A percentile compares a stretch with the other conserved stretches of the same genome.
Evolutionary conservation across 2,329 filamentous ascomycete genomes (phyloP).

Genomic region (Neophaeococcomyces mojaviensis): DNA sequence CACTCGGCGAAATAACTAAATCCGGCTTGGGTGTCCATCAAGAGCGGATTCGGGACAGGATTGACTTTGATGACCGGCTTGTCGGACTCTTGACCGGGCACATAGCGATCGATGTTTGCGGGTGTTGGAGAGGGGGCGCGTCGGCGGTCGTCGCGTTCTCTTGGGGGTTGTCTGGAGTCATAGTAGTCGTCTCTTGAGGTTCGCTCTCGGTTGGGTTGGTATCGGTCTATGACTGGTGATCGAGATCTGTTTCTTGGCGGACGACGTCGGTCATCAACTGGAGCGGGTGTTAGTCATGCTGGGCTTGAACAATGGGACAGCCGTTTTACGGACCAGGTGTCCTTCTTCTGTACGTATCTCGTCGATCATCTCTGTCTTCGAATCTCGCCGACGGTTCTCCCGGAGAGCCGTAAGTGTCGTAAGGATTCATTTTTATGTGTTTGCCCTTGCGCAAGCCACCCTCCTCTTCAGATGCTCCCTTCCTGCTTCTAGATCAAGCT

Average conservation of each 20-base stretch:
- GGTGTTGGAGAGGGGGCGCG: slow-evolving; percentile 51
- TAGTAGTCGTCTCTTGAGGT: slow-evolving; percentile 53
- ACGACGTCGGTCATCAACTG: slow-evolving; percentile 35
- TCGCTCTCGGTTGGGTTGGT: slow-evolving; percentile 10
- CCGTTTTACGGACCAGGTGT: slow-evolving; percentile 36
- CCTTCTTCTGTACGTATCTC: slow-evolving; percentile 39
- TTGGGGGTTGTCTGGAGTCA: slow-evolving; percentile 33
- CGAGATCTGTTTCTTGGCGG: slow-evolving; percentile 35
- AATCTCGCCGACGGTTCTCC: slow-evolving; percentile 29
- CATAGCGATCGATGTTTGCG: slow-evolving; percentile 57
- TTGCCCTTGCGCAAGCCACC: not conserved
- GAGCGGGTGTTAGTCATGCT: not conserved
- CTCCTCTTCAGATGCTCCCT: not conserved
- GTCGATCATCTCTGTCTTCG: slow-evolving; percentile 31
- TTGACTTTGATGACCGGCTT: slow-evolving; percentile 48
- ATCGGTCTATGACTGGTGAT: slow-evolving; percentile 27
- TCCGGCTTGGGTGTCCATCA: slow-evolving; percentile 58
- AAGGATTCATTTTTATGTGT: slow-evolving; percentile 37
- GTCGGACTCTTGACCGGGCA: slow-evolving; percentile 52
- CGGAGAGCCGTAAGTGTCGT: slow-evolving; percentile 39
- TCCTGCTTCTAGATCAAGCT: not conserved
- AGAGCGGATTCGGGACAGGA: slow-evolving; percentile 53
- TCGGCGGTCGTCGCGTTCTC: slow-evolving; percentile 51
- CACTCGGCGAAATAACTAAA: slow-evolving; percentile 63
- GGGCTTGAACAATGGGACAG: not conserved